Percentiles rank a stretch among this genome's conserved stretches.
phyloP scores from a whole-genome alignment of 345 rosid genomes.

The Microthlaspi erraticum region DNA sequence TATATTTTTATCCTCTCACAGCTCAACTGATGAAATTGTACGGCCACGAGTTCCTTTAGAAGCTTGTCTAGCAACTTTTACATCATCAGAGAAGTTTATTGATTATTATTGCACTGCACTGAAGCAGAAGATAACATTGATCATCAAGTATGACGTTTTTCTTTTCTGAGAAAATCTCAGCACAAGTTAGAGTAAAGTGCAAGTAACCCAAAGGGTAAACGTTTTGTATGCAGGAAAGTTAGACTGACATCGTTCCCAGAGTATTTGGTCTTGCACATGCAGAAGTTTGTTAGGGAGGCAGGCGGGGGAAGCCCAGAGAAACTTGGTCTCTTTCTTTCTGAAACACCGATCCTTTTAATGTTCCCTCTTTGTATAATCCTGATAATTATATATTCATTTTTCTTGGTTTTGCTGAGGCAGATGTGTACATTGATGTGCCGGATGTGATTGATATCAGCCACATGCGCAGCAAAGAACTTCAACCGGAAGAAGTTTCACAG shows the following conservation, averaged over 20 bases:
- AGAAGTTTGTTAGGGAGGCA: slow-evolving; percentile 88
- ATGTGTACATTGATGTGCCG: slow-evolving; percentile 94
- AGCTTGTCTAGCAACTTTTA: slow-evolving; percentile 87
- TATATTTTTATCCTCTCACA: slow-evolving; percentile 49
- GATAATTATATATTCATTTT: slow-evolving; percentile 26
- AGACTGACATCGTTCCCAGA: slow-evolving; percentile 98
- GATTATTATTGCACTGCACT: slow-evolving; percentile 59
- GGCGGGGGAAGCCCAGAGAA: slow-evolving; percentile 97
- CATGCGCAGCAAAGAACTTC: slow-evolving; percentile 92
- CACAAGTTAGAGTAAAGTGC: slow-evolving; percentile 1
- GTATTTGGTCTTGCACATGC: slow-evolving; percentile 95
- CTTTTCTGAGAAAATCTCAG: slow-evolving; percentile 5
- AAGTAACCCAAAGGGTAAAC: slow-evolving; percentile 14
- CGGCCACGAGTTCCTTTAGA: slow-evolving; percentile 96
- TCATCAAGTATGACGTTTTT: slow-evolving; percentile 69
- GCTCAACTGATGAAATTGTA: slow-evolving; percentile 65
- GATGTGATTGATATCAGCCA: slow-evolving; percentile 88
- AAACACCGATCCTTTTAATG: slow-evolving; percentile 9
- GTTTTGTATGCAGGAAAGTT: slow-evolving; percentile 65
- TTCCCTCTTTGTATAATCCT: slow-evolving; percentile 24
- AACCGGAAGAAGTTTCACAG: slow-evolving; percentile 66
- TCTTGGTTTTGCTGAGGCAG: slow-evolving; percentile 48
- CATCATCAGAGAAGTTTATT: slow-evolving; percentile 62
- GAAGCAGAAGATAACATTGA: slow-evolving; percentile 85
- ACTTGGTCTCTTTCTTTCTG: slow-evolving; percentile 66